Evolutionary conservation across 129 eudicot species (phyloP).

Genomic region (Lactuca sativa): DNA sequence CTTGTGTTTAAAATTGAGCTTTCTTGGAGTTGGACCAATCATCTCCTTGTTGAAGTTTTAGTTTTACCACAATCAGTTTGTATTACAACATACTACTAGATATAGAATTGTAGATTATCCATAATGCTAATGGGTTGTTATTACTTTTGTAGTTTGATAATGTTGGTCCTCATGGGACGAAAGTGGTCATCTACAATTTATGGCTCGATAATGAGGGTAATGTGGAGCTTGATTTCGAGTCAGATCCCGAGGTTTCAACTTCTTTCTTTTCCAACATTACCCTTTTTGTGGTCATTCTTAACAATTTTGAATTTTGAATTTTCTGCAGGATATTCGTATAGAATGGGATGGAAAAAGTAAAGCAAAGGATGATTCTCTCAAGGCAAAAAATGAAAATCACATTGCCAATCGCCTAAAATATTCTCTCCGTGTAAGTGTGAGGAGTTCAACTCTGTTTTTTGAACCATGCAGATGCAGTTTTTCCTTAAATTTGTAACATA

Average conservation of each 20-base stretch:
- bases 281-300: background rate
- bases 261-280: conserved; percentile 1
- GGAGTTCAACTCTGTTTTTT: conserved; percentile 1
- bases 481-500: background rate
- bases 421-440: conserved; percentile 56
- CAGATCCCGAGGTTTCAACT: conserved; percentile 64
- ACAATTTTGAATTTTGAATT: conserved; percentile 5
- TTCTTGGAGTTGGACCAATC: no score
- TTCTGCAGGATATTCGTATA: conserved; percentile 54
- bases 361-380: conserved; percentile 17
- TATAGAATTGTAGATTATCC: background rate
- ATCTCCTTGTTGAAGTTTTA: background rate
- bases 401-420: conserved; percentile 45
- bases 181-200: conserved; percentile 68
- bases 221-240: conserved; percentile 82
- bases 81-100: background rate
- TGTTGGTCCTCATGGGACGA: conserved; percentile 79
- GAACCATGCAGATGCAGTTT: background rate
- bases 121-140: background rate
- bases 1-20: no score
- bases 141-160: conserved; percentile 54
- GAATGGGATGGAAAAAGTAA: conserved; percentile 25
- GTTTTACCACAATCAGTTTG: background rate
- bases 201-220: conserved; percentile 70
- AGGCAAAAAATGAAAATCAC: conserved; percentile 39